A percentile compares a stretch with the other conserved stretches of the same genome.
Evolutionary conservation across 306 rosid species (phyloP).

Genomic region (Begonia masoniana): DNA sequence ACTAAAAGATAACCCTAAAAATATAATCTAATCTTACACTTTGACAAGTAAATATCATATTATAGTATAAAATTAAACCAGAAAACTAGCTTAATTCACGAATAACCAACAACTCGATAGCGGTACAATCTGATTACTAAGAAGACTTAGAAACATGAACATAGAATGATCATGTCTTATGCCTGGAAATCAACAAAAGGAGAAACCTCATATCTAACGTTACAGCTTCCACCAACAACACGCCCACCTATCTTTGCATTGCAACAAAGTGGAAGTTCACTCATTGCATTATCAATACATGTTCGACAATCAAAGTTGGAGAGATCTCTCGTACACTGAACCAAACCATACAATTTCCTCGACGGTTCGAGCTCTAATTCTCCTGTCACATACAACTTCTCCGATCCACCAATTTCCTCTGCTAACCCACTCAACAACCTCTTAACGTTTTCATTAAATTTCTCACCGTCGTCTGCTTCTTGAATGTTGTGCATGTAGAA

Average conservation of each 20-base stretch:
- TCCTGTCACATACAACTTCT: constrained; percentile 4
- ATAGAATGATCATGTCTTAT: background rate
- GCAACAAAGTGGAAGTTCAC: constrained; percentile 27
- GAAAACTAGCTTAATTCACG: no score
- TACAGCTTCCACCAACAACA: constrained; percentile 37
- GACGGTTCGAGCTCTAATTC: background rate
- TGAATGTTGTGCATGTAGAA: constrained; percentile 11
- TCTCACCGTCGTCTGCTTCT: constrained; percentile 1
- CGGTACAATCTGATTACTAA: no score
- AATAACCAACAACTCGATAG: no score
- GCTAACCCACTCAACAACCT: background rate
- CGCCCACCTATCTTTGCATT: constrained; percentile 36
- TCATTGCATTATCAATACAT: constrained; percentile 34
- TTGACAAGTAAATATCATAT: no score
- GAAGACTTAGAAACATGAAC: no score
- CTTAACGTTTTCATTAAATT: background rate
- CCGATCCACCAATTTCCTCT: background rate
- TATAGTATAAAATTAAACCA: no score
- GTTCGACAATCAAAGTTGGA: constrained; percentile 19
- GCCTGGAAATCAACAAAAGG: background rate
- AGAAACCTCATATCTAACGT: constrained; percentile 30
- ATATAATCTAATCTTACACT: no score
- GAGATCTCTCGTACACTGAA: constrained; percentile 41
- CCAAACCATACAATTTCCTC: constrained; percentile 16
- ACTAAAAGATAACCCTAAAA: no score